phyloP scores from a whole-genome alignment of 164 flowering plant genomes.

The Buxus sempervirens region DNA sequence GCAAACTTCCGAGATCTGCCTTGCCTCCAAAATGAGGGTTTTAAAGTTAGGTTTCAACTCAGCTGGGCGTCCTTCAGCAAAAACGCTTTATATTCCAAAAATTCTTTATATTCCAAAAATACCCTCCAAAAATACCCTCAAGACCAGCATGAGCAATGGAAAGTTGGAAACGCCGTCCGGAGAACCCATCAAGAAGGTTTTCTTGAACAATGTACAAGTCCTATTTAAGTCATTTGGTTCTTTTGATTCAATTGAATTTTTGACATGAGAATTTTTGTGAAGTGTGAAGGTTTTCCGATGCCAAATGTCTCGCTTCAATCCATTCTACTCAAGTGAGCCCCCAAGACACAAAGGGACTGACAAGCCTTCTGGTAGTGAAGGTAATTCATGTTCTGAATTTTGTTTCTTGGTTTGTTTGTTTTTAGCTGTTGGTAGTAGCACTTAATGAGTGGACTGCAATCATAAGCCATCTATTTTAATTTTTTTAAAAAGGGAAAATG shows the following conservation, averaged over 20 bases:
- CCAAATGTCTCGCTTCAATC: slow-evolving; percentile 63
- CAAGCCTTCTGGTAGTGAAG: slow-evolving; percentile 52
- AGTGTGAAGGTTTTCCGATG: slow-evolving; percentile 95
- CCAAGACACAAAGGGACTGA: slow-evolving; percentile 52
- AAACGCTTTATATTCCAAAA: too few relatives aligned
- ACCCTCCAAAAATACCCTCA: too few relatives aligned
- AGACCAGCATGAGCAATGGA: slow-evolving; percentile 88
- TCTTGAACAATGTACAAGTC: not conserved
- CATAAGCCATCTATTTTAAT: not conserved
- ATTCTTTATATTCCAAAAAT: too few relatives aligned
- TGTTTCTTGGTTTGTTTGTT: not conserved
- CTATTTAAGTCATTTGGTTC: not conserved
- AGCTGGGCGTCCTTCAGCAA: too few relatives aligned
- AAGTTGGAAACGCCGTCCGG: slow-evolving; percentile 48
- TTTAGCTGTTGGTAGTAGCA: not conserved
- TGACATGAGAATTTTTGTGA: slow-evolving; percentile 22
- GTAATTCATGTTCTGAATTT: slow-evolving; percentile 27
- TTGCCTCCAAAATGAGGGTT: too few relatives aligned
- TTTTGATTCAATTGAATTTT: slow-evolving; percentile 1
- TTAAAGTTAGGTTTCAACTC: too few relatives aligned
- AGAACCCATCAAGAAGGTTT: slow-evolving; percentile 66
- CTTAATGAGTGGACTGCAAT: too few relatives aligned
- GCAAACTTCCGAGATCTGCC: too few relatives aligned
- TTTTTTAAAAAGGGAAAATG: not conserved
- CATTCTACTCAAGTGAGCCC: slow-evolving; percentile 69